Percentiles rank a stretch among this genome's conserved stretches.
Evolutionary conservation across 225 moss, liverwort and hornwort genomes (phyloP).

Genomic region (Straminergon stramineum): DNA sequence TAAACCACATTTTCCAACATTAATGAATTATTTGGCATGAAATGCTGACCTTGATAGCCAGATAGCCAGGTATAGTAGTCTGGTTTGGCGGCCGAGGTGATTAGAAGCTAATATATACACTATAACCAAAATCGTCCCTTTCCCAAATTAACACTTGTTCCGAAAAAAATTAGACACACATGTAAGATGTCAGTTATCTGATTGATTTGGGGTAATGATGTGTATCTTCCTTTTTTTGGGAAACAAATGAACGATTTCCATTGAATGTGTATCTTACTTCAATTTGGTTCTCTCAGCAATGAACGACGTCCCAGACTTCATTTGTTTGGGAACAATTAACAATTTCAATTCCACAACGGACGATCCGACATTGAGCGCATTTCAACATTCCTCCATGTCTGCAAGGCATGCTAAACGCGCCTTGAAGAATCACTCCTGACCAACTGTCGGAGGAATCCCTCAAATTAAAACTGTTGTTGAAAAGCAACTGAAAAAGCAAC

Average conservation of each 20-base stretch:
- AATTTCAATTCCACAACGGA: not conserved
- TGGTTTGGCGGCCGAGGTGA: rapidly evolving
- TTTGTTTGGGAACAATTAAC: not conserved
- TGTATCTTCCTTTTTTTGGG: no score
- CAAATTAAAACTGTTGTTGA: not conserved
- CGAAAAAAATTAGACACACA: not conserved
- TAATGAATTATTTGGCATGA: not conserved
- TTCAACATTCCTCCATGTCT: not conserved
- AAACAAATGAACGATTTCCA: no score
- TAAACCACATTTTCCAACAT: not conserved
- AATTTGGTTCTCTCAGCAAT: not conserved
- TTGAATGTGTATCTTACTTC: no score
- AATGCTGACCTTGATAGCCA: rapidly evolving
- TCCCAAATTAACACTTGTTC: not conserved
- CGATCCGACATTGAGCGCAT: not conserved
- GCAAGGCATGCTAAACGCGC: not conserved
- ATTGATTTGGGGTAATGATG: not conserved
- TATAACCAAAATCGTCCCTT: not conserved
- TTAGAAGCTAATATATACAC: not conserved
- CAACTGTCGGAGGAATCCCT: not conserved
- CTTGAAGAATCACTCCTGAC: not conserved
- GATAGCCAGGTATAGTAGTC: rapidly evolving
- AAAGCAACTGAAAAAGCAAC: not conserved
- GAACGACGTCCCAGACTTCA: not conserved
- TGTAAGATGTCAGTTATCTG: not conserved